phyloP scores from a whole-genome alignment of 352 stramenopile genomes.

The Globisporangium recalcitrans region DNA sequence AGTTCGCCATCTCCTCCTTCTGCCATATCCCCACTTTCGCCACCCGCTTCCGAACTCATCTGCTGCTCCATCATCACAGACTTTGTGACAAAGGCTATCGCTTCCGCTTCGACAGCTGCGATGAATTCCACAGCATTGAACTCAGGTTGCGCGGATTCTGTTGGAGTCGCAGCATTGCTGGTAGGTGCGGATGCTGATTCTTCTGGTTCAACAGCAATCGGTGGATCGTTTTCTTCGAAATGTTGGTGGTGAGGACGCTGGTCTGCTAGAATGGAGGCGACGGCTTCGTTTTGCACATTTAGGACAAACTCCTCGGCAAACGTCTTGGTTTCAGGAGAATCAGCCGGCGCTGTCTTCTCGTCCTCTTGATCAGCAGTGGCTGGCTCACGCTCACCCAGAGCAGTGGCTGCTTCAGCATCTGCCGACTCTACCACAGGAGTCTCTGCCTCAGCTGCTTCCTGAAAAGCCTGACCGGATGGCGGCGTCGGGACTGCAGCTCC shows the following conservation, averaged over 20 bases:
- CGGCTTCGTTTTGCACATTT: background rate
- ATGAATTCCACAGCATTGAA: slow-evolving; percentile 9
- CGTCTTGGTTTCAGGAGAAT: background rate
- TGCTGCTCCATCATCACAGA: background rate
- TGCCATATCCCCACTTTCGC: background rate
- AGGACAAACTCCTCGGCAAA: background rate
- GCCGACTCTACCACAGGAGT: background rate
- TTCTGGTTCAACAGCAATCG: background rate
- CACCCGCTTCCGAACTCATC: background rate
- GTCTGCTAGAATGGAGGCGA: background rate
- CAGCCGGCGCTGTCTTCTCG: background rate
- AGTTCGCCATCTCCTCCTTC: background rate
- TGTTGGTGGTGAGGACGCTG: background rate
- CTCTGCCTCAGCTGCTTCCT: background rate
- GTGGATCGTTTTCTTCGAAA: background rate
- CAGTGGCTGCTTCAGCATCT: background rate
- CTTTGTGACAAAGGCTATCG: background rate
- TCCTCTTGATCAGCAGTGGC: background rate
- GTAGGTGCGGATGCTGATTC: no score
- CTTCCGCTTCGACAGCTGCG: background rate
- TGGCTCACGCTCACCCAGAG: background rate
- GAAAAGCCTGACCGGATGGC: background rate
- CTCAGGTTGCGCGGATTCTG: background rate
- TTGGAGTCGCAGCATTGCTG: background rate
- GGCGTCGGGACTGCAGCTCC: background rate